Base-by-base conservation (phyloP, 768 basidiomycete genomes). In the Boletus reticuloceps region DNA sequence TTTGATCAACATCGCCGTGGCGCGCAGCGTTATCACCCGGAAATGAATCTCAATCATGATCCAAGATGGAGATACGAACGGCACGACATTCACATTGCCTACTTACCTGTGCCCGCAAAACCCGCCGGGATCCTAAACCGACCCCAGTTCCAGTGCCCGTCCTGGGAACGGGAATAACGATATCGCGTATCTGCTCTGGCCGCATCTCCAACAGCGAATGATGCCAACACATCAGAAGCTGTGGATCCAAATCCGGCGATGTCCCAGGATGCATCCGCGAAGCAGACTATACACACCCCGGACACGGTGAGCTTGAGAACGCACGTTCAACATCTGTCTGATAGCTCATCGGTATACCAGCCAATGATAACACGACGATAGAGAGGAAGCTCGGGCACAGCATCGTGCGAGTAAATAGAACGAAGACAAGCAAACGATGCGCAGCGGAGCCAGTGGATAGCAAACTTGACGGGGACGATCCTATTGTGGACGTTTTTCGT, bases 181-280 rank as follows among this genome's bases (percentile, higher is more conserved):
- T 43, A 79, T 51, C 19, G 60, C 65, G 66, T 73, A 79, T 79
- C 13, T 14, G 79, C 27, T 27, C 43, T 67, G 64, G 19, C 77
- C 76, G 11, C 31, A 11, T 36, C 34, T 11, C 34, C 34, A 36
- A 12, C 34, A 36, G 5, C 79, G 78, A n/a, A 79, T 39, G 38
- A 72, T 63, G 56, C 72, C 68, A 41, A 74, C 78, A 49, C 75
- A 6, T 74, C 40, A 79, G 56, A 10, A 76, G 75, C 62, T 76
- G 76, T 17, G 74, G 71, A 53, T 80, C 75, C 50, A 78, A 77
- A 31, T 72, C 77, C 1, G 77, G 79, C 51, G 82, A 69, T 54
- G 71, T 78, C 20, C 38, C 79, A 62, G n/a, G 79, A 76, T 8
- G 41, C 16, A 16, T 60, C 38, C n/a, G 64, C 59, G 25, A 37